These are phyloP conservation scores for Rhizophora apiculata DNA, from an alignment of 345 rosid species.

Conservation along the genomic window DNA sequence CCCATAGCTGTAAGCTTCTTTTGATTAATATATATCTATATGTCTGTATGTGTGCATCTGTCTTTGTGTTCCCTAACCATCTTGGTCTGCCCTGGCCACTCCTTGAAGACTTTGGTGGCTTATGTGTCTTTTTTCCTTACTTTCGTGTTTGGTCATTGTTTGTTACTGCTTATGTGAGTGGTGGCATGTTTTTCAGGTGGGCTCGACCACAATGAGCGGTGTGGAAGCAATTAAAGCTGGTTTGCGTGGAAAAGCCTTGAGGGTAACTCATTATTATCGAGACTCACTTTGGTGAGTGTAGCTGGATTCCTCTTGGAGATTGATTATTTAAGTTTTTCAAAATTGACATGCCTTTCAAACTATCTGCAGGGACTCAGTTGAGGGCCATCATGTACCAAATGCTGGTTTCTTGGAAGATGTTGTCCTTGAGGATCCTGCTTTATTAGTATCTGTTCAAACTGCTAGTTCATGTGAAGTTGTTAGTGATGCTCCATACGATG, in stretches of 20 bases:
- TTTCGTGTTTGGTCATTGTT: background rate
- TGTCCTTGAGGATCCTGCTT: slow-evolving; percentile 76
- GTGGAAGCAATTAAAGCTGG: slow-evolving; percentile 78
- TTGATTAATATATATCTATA: background rate
- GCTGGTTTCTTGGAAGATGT: slow-evolving; percentile 76
- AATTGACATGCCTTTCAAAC: slow-evolving; percentile 27
- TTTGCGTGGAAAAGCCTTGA: slow-evolving; percentile 89
- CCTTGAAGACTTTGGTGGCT: too few species aligned
- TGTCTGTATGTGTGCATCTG: background rate
- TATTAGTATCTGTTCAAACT: slow-evolving; percentile 33
- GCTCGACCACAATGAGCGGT: slow-evolving; percentile 79
- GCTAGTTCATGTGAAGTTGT: slow-evolving; percentile 42
- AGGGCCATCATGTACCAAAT: slow-evolving; percentile 75
- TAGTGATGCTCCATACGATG: slow-evolving; percentile 30
- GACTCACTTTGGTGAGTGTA: slow-evolving; percentile 71
- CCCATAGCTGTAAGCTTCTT: slow-evolving; percentile 73
- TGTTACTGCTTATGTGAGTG: background rate
- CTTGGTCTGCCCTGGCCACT: background rate
- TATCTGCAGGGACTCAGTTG: slow-evolving; percentile 71
- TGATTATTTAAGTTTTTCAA: slow-evolving; percentile 7
- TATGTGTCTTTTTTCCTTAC: too few species aligned
- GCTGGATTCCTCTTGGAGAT: slow-evolving; percentile 12
- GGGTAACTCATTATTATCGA: slow-evolving; percentile 73
- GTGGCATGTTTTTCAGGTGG: slow-evolving; percentile 52
- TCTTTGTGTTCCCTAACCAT: background rate